Conservation (phyloP, 371 early-diverging fungal genomes). For the Mucor indicus region DNA sequence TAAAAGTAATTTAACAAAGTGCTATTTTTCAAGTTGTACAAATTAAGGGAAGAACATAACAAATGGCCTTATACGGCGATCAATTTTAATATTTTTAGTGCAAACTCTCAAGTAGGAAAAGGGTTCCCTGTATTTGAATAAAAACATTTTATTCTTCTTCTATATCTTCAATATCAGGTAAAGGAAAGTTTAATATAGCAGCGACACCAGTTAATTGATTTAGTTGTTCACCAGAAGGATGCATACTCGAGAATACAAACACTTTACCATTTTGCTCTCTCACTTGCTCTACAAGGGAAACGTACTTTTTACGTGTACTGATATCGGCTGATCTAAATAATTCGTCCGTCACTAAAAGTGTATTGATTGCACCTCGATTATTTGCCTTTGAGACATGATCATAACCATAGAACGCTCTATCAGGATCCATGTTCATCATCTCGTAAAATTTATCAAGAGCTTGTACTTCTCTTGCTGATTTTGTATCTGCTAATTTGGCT, state of each 20-base stretch:
- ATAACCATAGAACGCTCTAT: constrained; percentile 90
- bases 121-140: too few species aligned
- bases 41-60: too few species aligned
- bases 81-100: too few species aligned
- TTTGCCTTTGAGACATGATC: constrained; percentile 82
- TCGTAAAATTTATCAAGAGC: constrained; percentile 84
- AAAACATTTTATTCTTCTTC: constrained; percentile 39
- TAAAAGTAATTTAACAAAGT: too few species aligned
- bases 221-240: constrained; percentile 93
- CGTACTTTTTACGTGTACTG: constrained; percentile 77
- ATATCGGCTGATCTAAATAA: constrained; percentile 90
- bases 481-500: constrained; percentile 84
- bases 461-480: constrained; percentile 82
- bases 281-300: constrained; percentile 81
- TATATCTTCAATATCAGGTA: constrained; percentile 66
- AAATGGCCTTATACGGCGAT: too few species aligned
- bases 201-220: constrained; percentile 93
- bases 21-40: too few species aligned
- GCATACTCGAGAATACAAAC: constrained; percentile 87
- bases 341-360: constrained; percentile 86
- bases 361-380: constrained; percentile 82
- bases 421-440: constrained; percentile 86
- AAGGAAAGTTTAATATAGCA: constrained; percentile 84
- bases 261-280: constrained; percentile 78
- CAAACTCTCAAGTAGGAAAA: too few species aligned